Evolutionary conservation across 176 grass and related monocot species (phyloP), one percentile per base, ranked within the genome.

Genomic region (Triticum timopheevii): DNA sequence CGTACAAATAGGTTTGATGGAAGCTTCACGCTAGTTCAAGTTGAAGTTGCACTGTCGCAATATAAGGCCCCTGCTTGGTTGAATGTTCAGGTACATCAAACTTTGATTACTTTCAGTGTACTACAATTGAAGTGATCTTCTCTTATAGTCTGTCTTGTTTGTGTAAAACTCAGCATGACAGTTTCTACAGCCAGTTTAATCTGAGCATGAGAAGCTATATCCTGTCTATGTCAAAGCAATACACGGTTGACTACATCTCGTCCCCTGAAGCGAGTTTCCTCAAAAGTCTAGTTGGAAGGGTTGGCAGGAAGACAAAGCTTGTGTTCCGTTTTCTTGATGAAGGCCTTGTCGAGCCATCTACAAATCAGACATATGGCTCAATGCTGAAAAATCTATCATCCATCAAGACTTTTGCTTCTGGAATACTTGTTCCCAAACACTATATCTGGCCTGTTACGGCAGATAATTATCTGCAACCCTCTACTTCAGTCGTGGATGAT

Each of bases 261-360:
- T 99, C 94, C 0, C 97, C 97, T 80, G 97, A 96, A 88, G 77
- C 88, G 22, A 88, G n/a, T 31, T 94, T 99, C 22, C 94, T 99
- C 33, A 88, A n/a, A 22, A 69, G 88, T 68, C 85, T 96, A 79
- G 20, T 67, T 31, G 70, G 77, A 70, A 93, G 88, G 88, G 52
- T 96, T 85, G 78, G 30, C 84, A 90, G 30, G 34, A 91, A 86
- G 52, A 99, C 89, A 42, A 96, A 93, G 79, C 89, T 92, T 69
- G 92, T 99, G 79, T 96, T 99, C 83, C 90, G 89, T 7, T 94
- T 99, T 76, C 97, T 90, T 73, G 78, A 92, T 45, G 61, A 94
- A 33, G 9, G 9, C 0, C 44, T 65, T 61, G 58, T 61, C 34
- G 97, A 99, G 65, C 97, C 94, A 81, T 99, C 97, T 16, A 91